A percentile compares a stretch with the other conserved stretches of the same genome.
Evolutionary conservation across 2,329 filamentous ascomycete species (phyloP).

Genomic region (Penicillium sp.): DNA sequence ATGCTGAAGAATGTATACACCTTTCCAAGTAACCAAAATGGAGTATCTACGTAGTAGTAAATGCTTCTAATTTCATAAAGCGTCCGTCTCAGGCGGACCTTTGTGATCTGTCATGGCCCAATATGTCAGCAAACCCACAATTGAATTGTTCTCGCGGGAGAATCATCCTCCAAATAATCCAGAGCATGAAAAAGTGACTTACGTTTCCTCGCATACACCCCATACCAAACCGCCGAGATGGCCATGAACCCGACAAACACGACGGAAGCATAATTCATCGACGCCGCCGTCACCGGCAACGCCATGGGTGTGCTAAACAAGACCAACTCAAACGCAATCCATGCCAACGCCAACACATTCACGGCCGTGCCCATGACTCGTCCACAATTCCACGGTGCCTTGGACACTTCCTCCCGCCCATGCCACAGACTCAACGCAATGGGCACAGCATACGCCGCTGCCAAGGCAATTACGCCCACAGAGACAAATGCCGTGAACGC

Average conservation of each 20-base stretch:
- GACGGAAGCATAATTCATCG: constrained; percentile 67
- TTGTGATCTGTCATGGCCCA: constrained; percentile 24
- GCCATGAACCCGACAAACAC: constrained; percentile 61
- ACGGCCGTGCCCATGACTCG: constrained; percentile 38
- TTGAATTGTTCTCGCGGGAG: not conserved
- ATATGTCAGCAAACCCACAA: constrained; percentile 1
- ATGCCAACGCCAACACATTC: constrained; percentile 45
- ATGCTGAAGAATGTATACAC: no score
- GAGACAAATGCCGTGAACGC: constrained; percentile 48
- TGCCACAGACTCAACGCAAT: constrained; percentile 48
- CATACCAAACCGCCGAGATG: constrained; percentile 60
- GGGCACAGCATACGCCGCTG: constrained; percentile 52
- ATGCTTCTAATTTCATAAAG: not conserved
- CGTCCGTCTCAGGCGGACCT: constrained; percentile 32
- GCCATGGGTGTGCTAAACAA: constrained; percentile 54
- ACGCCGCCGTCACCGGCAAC: constrained; percentile 52
- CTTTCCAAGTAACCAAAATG: no score
- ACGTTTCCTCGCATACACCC: constrained; percentile 48
- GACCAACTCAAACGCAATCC: constrained; percentile 50
- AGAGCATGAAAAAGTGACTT: constrained; percentile 15
- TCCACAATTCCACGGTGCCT: constrained; percentile 47
- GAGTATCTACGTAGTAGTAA: no score
- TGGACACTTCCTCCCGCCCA: constrained; percentile 43
- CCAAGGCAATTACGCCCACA: constrained; percentile 53
- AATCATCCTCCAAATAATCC: no score